phyloP scores from a whole-genome alignment of 2,329 filamentous ascomycete genomes.

The Trichophaea hybrida region DNA sequence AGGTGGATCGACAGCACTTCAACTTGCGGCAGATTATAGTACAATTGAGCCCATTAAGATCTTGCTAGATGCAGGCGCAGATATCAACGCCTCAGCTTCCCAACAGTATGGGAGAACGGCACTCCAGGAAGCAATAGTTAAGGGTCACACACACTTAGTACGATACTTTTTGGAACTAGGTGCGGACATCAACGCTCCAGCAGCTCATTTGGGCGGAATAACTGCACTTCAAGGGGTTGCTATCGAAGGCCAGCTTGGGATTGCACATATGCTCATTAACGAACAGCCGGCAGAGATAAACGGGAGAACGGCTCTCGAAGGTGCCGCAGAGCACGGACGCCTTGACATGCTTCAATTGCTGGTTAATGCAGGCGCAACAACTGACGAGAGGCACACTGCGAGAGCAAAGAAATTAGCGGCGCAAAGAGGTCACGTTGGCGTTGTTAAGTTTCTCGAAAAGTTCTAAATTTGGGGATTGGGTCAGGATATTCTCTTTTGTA shows the following conservation, averaged over 20 bases:
- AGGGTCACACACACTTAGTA: constrained; percentile 10
- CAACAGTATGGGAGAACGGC: not conserved
- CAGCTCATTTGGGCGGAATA: not conserved
- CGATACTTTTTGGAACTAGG: not conserved
- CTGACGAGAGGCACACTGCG: too few relatives aligned
- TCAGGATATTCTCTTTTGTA: too few relatives aligned
- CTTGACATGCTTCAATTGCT: too few relatives aligned
- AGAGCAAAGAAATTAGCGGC: too few relatives aligned
- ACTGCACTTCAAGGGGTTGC: not conserved
- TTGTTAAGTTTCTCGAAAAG: too few relatives aligned
- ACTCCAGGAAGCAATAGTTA: not conserved
- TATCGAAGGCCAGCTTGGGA: not conserved
- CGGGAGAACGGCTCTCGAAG: too few relatives aligned
- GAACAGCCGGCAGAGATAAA: too few relatives aligned
- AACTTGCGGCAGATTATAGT: constrained; percentile 24
- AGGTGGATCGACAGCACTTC: constrained; percentile 22
- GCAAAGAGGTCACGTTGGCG: too few relatives aligned
- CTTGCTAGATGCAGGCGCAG: not conserved
- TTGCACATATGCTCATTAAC: not conserved
- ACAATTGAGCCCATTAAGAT: not conserved
- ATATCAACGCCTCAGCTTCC: too few relatives aligned
- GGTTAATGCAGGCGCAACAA: too few relatives aligned
- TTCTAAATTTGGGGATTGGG: too few relatives aligned
- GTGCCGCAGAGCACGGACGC: too few relatives aligned
- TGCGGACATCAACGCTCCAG: not conserved